Evolutionary conservation across 2,329 filamentous ascomycete species (phyloP).

Genomic region (Blumeria hordei): DNA sequence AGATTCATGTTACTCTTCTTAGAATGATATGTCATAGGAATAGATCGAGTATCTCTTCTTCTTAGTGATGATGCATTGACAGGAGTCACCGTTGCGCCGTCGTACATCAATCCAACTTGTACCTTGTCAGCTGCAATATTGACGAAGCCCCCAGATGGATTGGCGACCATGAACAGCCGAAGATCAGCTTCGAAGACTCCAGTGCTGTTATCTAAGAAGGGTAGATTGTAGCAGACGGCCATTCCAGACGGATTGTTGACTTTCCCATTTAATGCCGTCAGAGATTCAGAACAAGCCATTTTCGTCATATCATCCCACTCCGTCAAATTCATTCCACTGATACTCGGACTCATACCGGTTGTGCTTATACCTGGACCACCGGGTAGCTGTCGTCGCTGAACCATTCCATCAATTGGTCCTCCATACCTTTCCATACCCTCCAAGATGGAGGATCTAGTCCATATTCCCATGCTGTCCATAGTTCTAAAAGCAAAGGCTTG

Average conservation of each 20-base stretch:
- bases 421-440: no score
- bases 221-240: slow-evolving; percentile 63
- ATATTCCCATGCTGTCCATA: no score
- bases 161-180: slow-evolving; percentile 44
- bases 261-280: slow-evolving; percentile 27
- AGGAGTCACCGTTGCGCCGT: slow-evolving; percentile 26
- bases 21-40: slow-evolving; percentile 9
- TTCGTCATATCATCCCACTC: slow-evolving; percentile 31
- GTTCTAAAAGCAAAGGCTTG: no score
- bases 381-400: not conserved
- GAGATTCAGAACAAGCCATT: slow-evolving; percentile 31
- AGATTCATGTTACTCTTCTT: not conserved
- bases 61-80: slow-evolving; percentile 15
- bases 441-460: no score
- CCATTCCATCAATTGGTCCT: not conserved
- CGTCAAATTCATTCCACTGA: slow-evolving; percentile 20
- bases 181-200: slow-evolving; percentile 59
- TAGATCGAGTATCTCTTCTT: slow-evolving; percentile 4
- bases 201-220: slow-evolving; percentile 38
- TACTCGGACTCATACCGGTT: not conserved
- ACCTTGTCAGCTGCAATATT: slow-evolving; percentile 27
- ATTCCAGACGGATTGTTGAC: slow-evolving; percentile 53
- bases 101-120: slow-evolving; percentile 28
- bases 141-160: slow-evolving; percentile 27
- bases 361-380: not conserved